Conservation (phyloP, 1,284 basidiomycete genomes). For the Rhodotorula sp. region DNA sequence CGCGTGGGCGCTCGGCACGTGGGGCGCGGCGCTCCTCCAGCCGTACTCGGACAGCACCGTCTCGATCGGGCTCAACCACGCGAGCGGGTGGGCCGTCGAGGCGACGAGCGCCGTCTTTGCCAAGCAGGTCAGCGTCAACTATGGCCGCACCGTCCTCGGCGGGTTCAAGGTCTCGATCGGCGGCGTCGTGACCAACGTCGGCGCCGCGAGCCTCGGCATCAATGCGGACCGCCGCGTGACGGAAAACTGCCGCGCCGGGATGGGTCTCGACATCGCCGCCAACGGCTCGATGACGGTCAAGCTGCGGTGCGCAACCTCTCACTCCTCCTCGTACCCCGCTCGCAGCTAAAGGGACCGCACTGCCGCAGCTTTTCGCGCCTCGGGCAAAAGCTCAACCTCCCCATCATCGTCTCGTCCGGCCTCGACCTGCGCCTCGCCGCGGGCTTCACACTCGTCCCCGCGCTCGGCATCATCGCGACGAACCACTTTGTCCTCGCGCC, state of each 20-base stretch:
- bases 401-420: slow-evolving; percentile 59
- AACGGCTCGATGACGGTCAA: slow-evolving; percentile 49
- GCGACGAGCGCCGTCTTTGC: slow-evolving; percentile 19
- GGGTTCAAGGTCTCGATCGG: slow-evolving; percentile 56
- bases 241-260: slow-evolving; percentile 48
- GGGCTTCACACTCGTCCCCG: slow-evolving; percentile 60
- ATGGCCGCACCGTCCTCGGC: slow-evolving; percentile 51
- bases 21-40: slow-evolving; percentile 43
- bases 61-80: slow-evolving; percentile 33
- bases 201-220: slow-evolving; percentile 47
- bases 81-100: slow-evolving; percentile 22
- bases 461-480: slow-evolving; percentile 57
- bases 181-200: slow-evolving; percentile 46
- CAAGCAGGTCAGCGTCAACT: slow-evolving; percentile 49
- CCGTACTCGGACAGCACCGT: slow-evolving; percentile 32
- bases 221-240: slow-evolving; percentile 50
- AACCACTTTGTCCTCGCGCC: slow-evolving; percentile 65
- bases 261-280: slow-evolving; percentile 49
- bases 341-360: background rate
- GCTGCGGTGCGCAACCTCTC: slow-evolving; percentile 35
- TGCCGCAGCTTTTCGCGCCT: slow-evolving; percentile 54
- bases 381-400: slow-evolving; percentile 60
- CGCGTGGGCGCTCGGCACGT: slow-evolving; percentile 46
- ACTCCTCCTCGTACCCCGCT: background rate
- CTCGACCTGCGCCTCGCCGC: slow-evolving; percentile 57